A percentile compares a stretch with the other conserved stretches of the same genome.
Conservation (phyloP, 225 moss, liverwort and hornwort species). For the Straminergon stramineum region DNA sequence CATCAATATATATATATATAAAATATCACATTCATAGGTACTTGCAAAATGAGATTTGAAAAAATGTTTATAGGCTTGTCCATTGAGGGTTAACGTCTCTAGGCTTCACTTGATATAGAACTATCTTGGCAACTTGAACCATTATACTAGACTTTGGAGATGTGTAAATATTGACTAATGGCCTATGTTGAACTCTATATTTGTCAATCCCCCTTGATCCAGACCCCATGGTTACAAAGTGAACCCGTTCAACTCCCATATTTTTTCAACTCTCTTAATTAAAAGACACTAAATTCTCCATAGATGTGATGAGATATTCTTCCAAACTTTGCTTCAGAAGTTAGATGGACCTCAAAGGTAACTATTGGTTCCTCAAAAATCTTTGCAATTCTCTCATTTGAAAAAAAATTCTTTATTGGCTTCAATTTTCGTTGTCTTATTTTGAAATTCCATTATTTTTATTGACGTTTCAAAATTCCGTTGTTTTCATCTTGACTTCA, state of each 20-base stretch:
- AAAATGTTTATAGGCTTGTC: no score
- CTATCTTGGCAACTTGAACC: no score
- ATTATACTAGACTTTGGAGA: neutral
- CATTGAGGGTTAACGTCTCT: no score
- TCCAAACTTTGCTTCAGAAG: fast-evolving
- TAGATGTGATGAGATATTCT: neutral
- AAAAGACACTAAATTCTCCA: neutral
- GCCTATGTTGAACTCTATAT: fast-evolving
- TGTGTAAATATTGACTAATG: neutral
- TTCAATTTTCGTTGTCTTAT: neutral
- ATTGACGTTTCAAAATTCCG: fast-evolving
- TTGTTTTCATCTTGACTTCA: neutral
- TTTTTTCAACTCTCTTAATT: neutral
- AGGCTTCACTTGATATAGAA: no score
- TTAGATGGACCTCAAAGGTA: neutral
- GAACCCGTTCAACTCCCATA: neutral
- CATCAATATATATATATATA: no score
- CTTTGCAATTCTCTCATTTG: neutral
- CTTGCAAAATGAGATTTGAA: no score
- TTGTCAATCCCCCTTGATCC: no score
- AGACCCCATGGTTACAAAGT: neutral
- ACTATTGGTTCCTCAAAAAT: neutral
- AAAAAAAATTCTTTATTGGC: neutral
- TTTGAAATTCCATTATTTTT: neutral
- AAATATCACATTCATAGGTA: no score